Conservation (phyloP, 148 eudicot genomes). For the Rhododendron mucronatum region DNA sequence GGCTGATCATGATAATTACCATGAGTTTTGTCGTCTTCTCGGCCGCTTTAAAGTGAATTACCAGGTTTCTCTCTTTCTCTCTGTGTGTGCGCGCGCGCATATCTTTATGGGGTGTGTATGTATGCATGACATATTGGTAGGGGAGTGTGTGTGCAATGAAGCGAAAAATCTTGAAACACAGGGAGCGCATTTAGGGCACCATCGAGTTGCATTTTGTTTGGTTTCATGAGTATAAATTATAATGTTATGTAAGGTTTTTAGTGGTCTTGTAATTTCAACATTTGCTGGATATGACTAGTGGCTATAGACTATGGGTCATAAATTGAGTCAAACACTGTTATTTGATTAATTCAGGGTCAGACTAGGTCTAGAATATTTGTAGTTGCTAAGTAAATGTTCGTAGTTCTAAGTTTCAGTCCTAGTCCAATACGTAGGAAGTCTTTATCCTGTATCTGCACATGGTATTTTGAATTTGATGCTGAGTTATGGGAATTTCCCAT, state of each 20-base stretch:
- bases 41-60: conserved; percentile 80
- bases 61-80: conserved; percentile 46
- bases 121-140: not conserved
- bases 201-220: not conserved
- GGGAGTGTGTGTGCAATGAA: not conserved
- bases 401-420: not conserved
- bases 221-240: not conserved
- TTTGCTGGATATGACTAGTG: no score
- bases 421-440: not conserved
- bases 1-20: conserved; percentile 91
- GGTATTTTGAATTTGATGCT: no score
- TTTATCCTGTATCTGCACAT: not conserved
- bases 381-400: no score
- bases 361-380: not conserved
- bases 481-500: no score
- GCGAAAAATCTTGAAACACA: not conserved
- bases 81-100: not conserved
- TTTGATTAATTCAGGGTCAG: not conserved
- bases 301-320: not conserved
- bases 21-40: conserved; percentile 93
- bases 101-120: not conserved
- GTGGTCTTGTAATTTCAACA: not conserved
- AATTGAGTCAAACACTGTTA: not conserved
- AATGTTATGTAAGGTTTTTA: not conserved
- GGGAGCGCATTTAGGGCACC: not conserved